Evolutionary conservation across 1,284 basidiomycete species (phyloP), one percentile per base, ranked within the genome.

Genomic region (Mycosarcoma mackinlayi): DNA sequence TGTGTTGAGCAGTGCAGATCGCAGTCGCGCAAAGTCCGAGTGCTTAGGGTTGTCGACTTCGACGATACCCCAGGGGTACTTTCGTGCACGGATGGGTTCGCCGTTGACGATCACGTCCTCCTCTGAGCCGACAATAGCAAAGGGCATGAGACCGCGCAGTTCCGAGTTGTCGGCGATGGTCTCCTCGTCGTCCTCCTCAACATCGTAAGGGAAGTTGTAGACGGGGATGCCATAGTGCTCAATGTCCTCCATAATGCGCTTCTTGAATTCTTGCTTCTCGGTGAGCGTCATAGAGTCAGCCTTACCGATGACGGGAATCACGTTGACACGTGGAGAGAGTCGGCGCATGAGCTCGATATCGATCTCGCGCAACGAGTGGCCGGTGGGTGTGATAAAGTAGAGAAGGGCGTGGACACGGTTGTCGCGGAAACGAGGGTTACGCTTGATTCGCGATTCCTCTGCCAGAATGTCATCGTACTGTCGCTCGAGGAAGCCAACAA

Each of bases 391-490:
- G 86, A 98, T 97, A 84, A 99, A 99, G 87, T 99, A 99, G 62
- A 99, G 88, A 51, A 98, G 86, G 16, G 93, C 94, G 79, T 98
- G 96, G 13, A 85, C 84, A 60, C 83, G 80, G 87, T 98, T 98
- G 85, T 99, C 96, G 83, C 94, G 90, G 89, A 98, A 98, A 70
- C 96, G 91, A 23, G 95, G 94, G 86, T 98, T 98, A 88, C 96
- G 95, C 87, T 97, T 98, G 86, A 98, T 98, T 81, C 96, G 89
- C 67, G 93, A 95, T 86, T 99, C 96, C 84, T 98, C 95, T 10
- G 95, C 94, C 68, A 99, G 87, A 83, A 98, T 97, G 80, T 98
- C 95, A 76, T 98, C 96, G 85, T 98, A 98, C 89, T 98, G 95
- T 66, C 95, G 91, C 84, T 99, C 96, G 68, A 99, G 90, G 85